Conservation (phyloP, 768 basidiomycete species). For the Mycena vulgaris region DNA sequence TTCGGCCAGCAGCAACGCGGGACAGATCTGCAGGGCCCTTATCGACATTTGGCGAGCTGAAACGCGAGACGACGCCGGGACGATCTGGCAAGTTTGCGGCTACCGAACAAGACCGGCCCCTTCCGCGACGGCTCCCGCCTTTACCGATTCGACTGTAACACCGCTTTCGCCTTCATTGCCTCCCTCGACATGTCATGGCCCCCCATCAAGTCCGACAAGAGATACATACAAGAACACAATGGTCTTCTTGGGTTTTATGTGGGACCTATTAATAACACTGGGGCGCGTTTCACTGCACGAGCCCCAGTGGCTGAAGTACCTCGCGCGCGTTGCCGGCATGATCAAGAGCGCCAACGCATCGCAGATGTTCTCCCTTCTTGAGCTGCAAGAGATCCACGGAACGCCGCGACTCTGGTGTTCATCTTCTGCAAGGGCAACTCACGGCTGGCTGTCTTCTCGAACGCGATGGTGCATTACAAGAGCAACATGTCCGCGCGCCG, state of each 20-base stretch:
- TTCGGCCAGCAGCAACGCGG: constrained; percentile 35
- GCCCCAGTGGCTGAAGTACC: constrained; percentile 44
- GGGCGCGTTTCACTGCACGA: constrained; percentile 44
- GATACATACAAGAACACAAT: constrained; percentile 36
- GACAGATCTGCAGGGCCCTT: constrained; percentile 27
- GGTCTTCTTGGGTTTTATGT: constrained; percentile 47
- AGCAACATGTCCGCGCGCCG: background rate
- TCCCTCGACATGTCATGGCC: constrained; percentile 46
- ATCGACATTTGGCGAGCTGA: constrained; percentile 22
- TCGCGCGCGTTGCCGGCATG: constrained; percentile 3
- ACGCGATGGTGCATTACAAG: constrained; percentile 3
- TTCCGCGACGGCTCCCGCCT: background rate
- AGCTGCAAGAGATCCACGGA: constrained; percentile 11
- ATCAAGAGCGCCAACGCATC: background rate
- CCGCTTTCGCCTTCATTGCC: constrained; percentile 18
- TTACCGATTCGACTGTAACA: background rate
- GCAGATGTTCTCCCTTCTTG: background rate
- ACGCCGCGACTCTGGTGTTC: background rate
- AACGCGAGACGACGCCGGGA: background rate
- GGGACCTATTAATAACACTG: constrained; percentile 45
- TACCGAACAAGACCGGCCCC: background rate
- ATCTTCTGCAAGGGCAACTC: background rate
- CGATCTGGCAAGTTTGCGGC: background rate
- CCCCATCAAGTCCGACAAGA: constrained; percentile 34
- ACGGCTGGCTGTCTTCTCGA: constrained; percentile 2